Evolutionary conservation across 2,329 filamentous ascomycete species (phyloP), one percentile per base, ranked within the genome.

Genomic region (Xylariales sp.): DNA sequence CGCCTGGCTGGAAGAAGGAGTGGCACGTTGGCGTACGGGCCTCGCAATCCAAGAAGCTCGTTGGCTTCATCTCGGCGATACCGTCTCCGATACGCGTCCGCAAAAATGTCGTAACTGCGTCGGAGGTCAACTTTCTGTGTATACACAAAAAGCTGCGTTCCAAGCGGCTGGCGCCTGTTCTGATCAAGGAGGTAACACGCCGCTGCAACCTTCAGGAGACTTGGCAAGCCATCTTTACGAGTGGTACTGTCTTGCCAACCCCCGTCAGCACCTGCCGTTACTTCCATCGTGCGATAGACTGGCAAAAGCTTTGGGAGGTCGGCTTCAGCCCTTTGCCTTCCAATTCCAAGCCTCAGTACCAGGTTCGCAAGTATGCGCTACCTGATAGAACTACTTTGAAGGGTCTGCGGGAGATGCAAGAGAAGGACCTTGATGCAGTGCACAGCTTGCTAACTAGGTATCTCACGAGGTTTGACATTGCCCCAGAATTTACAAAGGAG

Each of bases 111-210:
- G 66, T 98, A 43, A 78, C 81, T 45, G 83, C 86, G 50, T 89
- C 87, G 33, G 93, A 98, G 62, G 93, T 98, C 66, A 98, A 98
- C 70, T 98, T 97, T 66, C 82, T 98, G 49, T 95, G 90, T 56
- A 84, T 98, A 39, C 93, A 98, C 74, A 97, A 97, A 74, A 97
- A 97, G 67, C 80, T 98, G 21, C 87, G 93, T 35, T 81, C 86
- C 41, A 96, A 97, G 70, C 83, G 93, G 38, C 79, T 98, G 29
- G 83, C 93, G 0, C 93, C 93, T 0, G 85, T 97, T 2, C 78
- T 98, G 37, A 98, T 98, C 71, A 96, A 96, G 64, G 93, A 98
- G 61, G 88, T 98, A 52, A 98, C 93, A 5, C 84, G 93, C 33
- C 78, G 89, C 46, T 95, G 88, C 70, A 94, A 97, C 63, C 66